Evolutionary conservation across 805 yeast species (phyloP).

Genomic region (Ogataea glucozyma): DNA sequence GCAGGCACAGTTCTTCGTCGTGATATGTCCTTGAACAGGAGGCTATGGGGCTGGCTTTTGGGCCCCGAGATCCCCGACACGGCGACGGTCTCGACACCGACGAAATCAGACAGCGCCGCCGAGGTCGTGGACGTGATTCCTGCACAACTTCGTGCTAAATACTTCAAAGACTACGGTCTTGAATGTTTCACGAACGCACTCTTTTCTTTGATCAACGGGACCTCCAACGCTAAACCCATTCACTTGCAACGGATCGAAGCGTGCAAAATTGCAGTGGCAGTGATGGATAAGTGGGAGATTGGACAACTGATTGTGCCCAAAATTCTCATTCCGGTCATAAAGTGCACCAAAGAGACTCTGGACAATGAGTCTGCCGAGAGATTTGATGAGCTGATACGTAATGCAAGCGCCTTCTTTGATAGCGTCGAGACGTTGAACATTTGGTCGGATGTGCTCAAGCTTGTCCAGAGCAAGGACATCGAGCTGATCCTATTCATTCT

Average conservation of each 20-base stretch:
- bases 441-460: slow-evolving; percentile 61
- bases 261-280: slow-evolving; percentile 64
- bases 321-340: slow-evolving; percentile 65
- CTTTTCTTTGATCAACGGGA: slow-evolving; percentile 44
- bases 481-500: slow-evolving; percentile 60
- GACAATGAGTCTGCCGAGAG: slow-evolving; percentile 25
- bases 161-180: slow-evolving; percentile 61
- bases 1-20: slow-evolving; percentile 69
- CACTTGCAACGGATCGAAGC: slow-evolving; percentile 47
- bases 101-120: slow-evolving; percentile 5
- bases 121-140: slow-evolving; percentile 9
- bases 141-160: slow-evolving; percentile 43
- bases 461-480: slow-evolving; percentile 43
- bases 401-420: slow-evolving; percentile 76
- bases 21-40: slow-evolving; percentile 92
- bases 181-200: slow-evolving; percentile 54
- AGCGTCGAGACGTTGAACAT: slow-evolving; percentile 79
- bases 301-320: slow-evolving; percentile 73
- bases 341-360: slow-evolving; percentile 41
- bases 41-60: slow-evolving; percentile 90
- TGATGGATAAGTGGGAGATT: slow-evolving; percentile 95
- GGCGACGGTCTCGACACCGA: slow-evolving; percentile 3
- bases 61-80: slow-evolving; percentile 62
- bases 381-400: slow-evolving; percentile 49
- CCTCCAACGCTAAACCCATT: slow-evolving; percentile 23